These are phyloP conservation scores for Alternaria brassicicola DNA, from an alignment of 2,329 filamentous ascomycete species.

Conservation along the genomic window DNA sequence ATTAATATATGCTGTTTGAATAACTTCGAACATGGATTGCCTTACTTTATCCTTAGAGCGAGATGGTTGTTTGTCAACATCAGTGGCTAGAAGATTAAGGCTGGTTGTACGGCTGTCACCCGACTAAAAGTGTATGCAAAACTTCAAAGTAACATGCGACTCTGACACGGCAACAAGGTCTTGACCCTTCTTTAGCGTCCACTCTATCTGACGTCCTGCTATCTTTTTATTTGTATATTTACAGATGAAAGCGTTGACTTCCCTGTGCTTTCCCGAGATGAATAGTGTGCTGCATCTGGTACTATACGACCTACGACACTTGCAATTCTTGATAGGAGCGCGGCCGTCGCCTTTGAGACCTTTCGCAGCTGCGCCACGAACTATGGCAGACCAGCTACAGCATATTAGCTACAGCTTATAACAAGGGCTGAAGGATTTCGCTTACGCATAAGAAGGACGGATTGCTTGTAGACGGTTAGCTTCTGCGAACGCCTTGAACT, in stretches of 20 bases:
- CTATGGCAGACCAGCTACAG: slow-evolving; percentile 36
- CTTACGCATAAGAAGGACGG: slow-evolving; percentile 27
- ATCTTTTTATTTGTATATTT: not conserved
- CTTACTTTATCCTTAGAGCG: not conserved
- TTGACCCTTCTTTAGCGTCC: slow-evolving; percentile 25
- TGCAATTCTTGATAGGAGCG: slow-evolving; percentile 17
- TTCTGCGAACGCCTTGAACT: slow-evolving; percentile 16
- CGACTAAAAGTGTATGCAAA: not conserved
- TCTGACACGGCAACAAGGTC: slow-evolving; percentile 3
- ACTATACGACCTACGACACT: slow-evolving; percentile 33
- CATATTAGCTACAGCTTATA: not conserved
- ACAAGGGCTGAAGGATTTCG: not conserved
- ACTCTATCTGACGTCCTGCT: slow-evolving; percentile 14
- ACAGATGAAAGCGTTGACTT: slow-evolving; percentile 14
- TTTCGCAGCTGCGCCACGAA: slow-evolving; percentile 30
- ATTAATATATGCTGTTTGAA: not conserved
- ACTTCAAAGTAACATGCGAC: not conserved
- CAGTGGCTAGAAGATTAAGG: not conserved
- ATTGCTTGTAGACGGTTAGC: slow-evolving; percentile 9
- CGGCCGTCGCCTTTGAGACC: slow-evolving; percentile 23
- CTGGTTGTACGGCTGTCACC: not conserved
- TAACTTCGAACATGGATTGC: not conserved
- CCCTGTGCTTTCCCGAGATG: not conserved
- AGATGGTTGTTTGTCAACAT: not conserved
- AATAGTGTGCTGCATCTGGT: not conserved